Evolutionary conservation across 2,329 filamentous ascomycete species (phyloP).

Genomic region (Epichloe gansuensis): DNA sequence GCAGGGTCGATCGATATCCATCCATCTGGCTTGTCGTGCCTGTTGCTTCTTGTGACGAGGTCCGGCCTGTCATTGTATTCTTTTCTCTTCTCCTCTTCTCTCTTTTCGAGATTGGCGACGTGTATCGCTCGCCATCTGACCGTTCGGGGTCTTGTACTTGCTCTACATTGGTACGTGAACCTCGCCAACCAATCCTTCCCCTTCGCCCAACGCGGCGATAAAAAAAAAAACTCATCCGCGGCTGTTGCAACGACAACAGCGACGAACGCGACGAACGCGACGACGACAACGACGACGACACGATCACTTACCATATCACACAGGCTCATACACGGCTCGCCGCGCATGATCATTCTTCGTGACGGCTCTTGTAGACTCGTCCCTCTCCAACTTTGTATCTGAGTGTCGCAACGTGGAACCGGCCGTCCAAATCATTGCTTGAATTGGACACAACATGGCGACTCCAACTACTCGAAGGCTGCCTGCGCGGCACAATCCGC

Average conservation of each 20-base stretch:
- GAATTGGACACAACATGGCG: slow-evolving; percentile 18
- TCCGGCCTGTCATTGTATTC: slow-evolving; percentile 2
- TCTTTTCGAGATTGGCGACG: not conserved
- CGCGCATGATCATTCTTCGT: not conserved
- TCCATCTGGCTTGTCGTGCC: slow-evolving; percentile 4
- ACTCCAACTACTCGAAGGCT: slow-evolving; percentile 30
- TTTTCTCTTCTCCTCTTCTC: not conserved
- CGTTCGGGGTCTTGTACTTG: not conserved
- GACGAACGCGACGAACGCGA: not conserved
- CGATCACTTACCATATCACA: not conserved
- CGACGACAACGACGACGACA: not conserved
- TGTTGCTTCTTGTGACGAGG: slow-evolving; percentile 2
- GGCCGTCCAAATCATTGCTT: not conserved
- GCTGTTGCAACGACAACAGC: not conserved
- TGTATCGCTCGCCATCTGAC: not conserved
- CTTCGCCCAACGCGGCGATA: not conserved
- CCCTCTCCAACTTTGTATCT: not conserved
- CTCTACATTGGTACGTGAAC: not conserved
- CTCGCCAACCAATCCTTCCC: not conserved
- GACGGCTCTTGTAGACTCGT: not conserved
- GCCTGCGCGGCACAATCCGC: slow-evolving; percentile 50
- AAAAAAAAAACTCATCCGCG: not conserved
- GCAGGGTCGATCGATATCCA: slow-evolving; percentile 5
- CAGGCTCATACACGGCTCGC: not conserved
- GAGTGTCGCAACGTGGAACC: slow-evolving; percentile 3